Evolutionary conservation across 371 early-diverging fungal genomes (phyloP), one percentile per base, ranked within the genome.

Genomic region (Lichtheimia hyalospora): DNA sequence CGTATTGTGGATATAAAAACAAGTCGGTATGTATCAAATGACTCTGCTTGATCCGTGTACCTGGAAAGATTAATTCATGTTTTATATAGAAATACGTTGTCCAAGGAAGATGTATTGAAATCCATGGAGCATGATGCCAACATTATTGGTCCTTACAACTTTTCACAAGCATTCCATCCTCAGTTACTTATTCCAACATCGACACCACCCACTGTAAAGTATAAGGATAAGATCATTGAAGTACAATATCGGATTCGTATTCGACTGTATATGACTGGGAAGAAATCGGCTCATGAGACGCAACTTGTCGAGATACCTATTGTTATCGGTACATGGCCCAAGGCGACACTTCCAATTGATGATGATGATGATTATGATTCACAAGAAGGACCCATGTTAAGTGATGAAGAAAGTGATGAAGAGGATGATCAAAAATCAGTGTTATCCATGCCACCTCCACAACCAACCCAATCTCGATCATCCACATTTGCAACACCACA

Each of bases 271-370:
- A 56, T 73, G 39, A 60, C 42, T 27, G 46, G 46, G 27, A 65
- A 57, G 34, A 58, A 61, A 25, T 13, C 54, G 13, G 50, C 54
- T 0, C 49, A 57, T 0, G 60, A 61, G 20, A 34, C 56, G 6
- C 58, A 51, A 2, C 60, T 49, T 8, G 24, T 74, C 12, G 79
- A 79, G 43, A 49, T 79, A 43, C 79, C 79, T 13, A 66, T 79
- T 57, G 64, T 72, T 6, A 57, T 79, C 21, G 79, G 79, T 23
- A 79, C 79, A 3, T 79, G 74, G 74, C 79, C 79, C 44, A 72
- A 70, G 34, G 76, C 79, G 0, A 61, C 64, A 14, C 63, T 79
- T 28, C 79, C 79, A 13, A 79, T 79, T 51, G 79, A 79, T 23
- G 79, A 79, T 40, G 79, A 79, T 21, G 72, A 74, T 21, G 79